These are phyloP conservation scores for Cicer yamashitae DNA, from an alignment of 306 rosid genomes.

Conservation along the genomic window DNA sequence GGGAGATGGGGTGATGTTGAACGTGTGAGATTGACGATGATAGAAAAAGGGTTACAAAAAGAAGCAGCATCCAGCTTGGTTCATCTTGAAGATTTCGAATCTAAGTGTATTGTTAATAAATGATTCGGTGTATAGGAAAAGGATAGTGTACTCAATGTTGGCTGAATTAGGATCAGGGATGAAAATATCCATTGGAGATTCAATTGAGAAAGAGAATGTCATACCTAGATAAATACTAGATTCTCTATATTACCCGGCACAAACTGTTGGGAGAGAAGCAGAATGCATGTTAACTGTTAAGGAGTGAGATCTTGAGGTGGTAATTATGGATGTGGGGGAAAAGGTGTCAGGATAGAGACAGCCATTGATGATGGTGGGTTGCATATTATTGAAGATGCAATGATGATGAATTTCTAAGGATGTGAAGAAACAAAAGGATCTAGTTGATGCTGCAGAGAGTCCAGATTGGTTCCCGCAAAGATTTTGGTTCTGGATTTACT, in stretches of 20 bases:
- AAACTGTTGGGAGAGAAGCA: slow-evolving; percentile 2
- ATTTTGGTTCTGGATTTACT: slow-evolving; percentile 30
- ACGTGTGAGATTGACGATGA: slow-evolving; percentile 61
- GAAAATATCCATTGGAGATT: slow-evolving; percentile 48
- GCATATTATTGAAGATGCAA: slow-evolving; percentile 35
- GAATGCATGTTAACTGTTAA: slow-evolving; percentile 1
- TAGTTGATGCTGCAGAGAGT: slow-evolving; percentile 15
- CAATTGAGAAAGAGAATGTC: slow-evolving; percentile 21
- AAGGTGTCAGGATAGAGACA: background rate
- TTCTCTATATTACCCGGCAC: background rate
- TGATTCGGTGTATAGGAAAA: slow-evolving; percentile 51
- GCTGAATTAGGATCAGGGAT: slow-evolving; percentile 54
- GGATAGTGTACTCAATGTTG: slow-evolving; percentile 64
- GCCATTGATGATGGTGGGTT: slow-evolving; percentile 17
- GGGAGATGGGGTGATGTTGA: slow-evolving; percentile 78
- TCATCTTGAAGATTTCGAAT: slow-evolving; percentile 54
- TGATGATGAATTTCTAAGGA: slow-evolving; percentile 29
- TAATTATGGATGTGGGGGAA: slow-evolving; percentile 23
- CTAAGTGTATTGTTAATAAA: slow-evolving; percentile 41
- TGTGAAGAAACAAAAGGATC: slow-evolving; percentile 32
- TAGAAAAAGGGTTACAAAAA: slow-evolving; percentile 59
- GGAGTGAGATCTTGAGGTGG: slow-evolving; percentile 28
- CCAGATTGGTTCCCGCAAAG: slow-evolving; percentile 1
- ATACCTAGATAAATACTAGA: slow-evolving; percentile 22
- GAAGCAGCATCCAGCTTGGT: slow-evolving; percentile 57